Conservation (phyloP, 345 rosid species). For the Eucalyptus microcorys region DNA sequence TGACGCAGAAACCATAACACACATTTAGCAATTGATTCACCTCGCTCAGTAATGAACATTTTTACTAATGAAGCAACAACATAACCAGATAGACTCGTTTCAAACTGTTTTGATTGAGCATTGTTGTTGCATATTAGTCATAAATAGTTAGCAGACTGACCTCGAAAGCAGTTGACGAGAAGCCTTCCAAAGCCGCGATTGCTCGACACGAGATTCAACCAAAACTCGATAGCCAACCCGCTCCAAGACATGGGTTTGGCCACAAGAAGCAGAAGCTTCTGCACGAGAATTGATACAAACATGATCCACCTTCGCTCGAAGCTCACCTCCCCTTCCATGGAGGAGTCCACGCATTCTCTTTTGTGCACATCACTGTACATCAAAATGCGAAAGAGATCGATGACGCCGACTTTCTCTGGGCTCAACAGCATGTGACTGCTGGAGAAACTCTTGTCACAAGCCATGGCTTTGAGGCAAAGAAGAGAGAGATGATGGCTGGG, state of each 20-base stretch:
- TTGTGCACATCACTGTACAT: slow-evolving; percentile 20
- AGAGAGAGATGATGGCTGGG: not conserved
- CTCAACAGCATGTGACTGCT: slow-evolving; percentile 35
- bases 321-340: slow-evolving; percentile 10
- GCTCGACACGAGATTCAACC: slow-evolving; percentile 30
- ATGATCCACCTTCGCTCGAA: slow-evolving; percentile 45
- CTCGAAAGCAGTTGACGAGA: slow-evolving; percentile 8
- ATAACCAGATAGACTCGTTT: not conserved
- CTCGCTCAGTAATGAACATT: not conserved
- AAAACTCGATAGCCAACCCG: slow-evolving; percentile 28
- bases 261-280: slow-evolving; percentile 18
- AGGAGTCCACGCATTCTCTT: slow-evolving; percentile 30
- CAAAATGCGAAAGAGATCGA: slow-evolving; percentile 32
- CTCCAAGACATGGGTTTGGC: slow-evolving; percentile 21
- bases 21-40: not conserved
- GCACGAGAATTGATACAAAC: slow-evolving; percentile 33
- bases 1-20: not conserved
- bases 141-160: not conserved
- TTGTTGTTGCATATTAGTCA: not conserved
- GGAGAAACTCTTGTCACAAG: slow-evolving; percentile 15
- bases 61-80: not conserved
- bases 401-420: slow-evolving; percentile 31
- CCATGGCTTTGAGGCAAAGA: slow-evolving; percentile 1
- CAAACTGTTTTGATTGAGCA: not conserved
- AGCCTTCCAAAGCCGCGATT: slow-evolving; percentile 22